Conservation (phyloP, 2,329 filamentous ascomycete genomes). For the Emmonsia crescens region DNA sequence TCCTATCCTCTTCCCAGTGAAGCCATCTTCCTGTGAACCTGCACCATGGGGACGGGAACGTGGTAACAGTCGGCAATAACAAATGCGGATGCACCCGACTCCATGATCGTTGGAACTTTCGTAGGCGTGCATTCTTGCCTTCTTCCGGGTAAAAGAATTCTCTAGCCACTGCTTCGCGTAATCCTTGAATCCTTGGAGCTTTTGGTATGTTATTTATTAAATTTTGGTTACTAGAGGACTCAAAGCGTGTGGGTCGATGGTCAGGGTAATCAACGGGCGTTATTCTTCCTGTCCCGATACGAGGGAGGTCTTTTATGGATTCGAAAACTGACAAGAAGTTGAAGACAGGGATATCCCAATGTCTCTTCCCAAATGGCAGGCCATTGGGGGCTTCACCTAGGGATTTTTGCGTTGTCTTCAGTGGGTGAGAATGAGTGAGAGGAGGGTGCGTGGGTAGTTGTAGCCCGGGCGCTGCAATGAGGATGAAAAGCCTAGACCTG, state of each 20-base stretch:
- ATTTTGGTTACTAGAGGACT: constrained; percentile 31
- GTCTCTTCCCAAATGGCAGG: constrained; percentile 46
- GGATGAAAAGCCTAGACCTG: constrained; percentile 58
- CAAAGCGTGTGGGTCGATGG: constrained; percentile 45
- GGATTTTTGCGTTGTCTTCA: constrained; percentile 20
- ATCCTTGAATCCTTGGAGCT: constrained; percentile 25
- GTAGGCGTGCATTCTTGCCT: background rate
- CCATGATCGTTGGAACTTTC: constrained; percentile 6
- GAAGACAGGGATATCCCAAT: constrained; percentile 45
- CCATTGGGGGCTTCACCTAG: constrained; percentile 53
- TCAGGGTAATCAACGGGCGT: constrained; percentile 57
- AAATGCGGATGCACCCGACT: constrained; percentile 30
- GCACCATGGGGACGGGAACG: constrained; percentile 42
- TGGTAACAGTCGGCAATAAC: constrained; percentile 55
- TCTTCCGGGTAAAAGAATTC: constrained; percentile 14
- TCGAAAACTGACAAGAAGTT: constrained; percentile 42
- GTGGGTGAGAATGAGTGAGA: constrained; percentile 53
- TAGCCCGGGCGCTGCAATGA: constrained; percentile 57
- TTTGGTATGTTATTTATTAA: constrained; percentile 51
- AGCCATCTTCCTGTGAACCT: constrained; percentile 44
- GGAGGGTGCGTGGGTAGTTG: constrained; percentile 45
- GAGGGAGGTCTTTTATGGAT: constrained; percentile 51
- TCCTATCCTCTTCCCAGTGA: constrained; percentile 57
- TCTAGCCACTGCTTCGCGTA: constrained; percentile 11
- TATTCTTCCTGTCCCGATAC: constrained; percentile 50